Percentiles rank a stretch among this genome's conserved stretches.
Evolutionary conservation across 345 rosid genomes (phyloP).

Genomic region (Moricandia arvensis): DNA sequence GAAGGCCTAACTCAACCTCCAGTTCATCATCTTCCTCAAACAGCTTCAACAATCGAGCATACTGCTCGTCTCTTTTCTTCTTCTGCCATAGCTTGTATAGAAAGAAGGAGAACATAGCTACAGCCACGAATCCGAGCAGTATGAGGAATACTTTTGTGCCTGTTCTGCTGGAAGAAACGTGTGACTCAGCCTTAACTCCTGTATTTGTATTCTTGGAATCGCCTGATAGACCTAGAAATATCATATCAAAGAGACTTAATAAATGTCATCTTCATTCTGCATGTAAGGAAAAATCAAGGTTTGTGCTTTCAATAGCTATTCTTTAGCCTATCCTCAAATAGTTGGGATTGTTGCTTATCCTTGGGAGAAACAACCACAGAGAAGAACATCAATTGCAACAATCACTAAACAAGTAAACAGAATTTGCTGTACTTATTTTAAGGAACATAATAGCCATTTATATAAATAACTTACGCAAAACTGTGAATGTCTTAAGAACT

Average conservation of each 20-base stretch:
- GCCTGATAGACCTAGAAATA: constrained; percentile 48
- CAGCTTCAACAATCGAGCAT: constrained; percentile 83
- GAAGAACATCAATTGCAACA: constrained; percentile 14
- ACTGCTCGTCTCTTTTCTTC: constrained; percentile 93
- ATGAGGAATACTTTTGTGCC: constrained; percentile 53
- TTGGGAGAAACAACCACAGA: constrained; percentile 1
- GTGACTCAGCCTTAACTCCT: constrained; percentile 33
- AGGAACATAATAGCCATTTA: background rate
- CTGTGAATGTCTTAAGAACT: constrained; percentile 11
- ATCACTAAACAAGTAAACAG: background rate
- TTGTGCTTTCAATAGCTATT: background rate
- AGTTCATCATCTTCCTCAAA: constrained; percentile 96
- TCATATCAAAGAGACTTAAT: background rate
- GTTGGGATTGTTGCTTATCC: background rate
- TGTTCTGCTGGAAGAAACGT: constrained; percentile 41
- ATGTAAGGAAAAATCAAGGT: background rate
- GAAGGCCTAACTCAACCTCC: constrained; percentile 91
- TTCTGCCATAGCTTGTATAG: constrained; percentile 83
- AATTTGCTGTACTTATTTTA: background rate
- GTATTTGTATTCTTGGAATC: constrained; percentile 43
- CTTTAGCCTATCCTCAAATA: background rate
- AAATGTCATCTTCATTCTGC: background rate
- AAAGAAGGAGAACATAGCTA: constrained; percentile 50
- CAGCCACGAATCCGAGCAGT: constrained; percentile 44
- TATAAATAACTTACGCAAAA: background rate